phyloP scores from a whole-genome alignment of 345 rosid species.

The Boechera stricta region DNA sequence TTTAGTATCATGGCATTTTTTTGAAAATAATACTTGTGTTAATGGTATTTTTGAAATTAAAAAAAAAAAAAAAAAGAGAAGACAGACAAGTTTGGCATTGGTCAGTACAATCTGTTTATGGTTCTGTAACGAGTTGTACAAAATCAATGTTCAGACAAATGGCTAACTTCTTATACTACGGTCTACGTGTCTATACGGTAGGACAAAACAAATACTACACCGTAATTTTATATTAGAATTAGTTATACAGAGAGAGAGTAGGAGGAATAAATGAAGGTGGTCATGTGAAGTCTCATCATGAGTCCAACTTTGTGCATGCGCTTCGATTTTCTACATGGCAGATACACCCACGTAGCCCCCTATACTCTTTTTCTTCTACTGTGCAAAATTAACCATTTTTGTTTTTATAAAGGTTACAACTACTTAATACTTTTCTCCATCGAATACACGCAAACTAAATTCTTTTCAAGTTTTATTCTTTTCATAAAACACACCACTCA shows the following conservation, averaged over 20 bases:
- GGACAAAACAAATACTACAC: slow-evolving; percentile 10
- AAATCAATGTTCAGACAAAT: slow-evolving; percentile 33
- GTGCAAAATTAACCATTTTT: neutral
- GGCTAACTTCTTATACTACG: slow-evolving; percentile 29
- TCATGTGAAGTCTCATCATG: slow-evolving; percentile 52
- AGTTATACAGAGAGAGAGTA: neutral
- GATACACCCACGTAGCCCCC: slow-evolving; percentile 39
- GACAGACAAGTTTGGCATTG: slow-evolving; percentile 23
- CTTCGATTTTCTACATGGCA: slow-evolving; percentile 51
- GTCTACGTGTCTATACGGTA: slow-evolving; percentile 6
- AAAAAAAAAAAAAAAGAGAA: neutral
- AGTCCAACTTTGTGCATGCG: slow-evolving; percentile 54
- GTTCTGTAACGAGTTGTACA: slow-evolving; percentile 25
- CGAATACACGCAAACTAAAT: slow-evolving; percentile 26
- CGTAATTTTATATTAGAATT: neutral
- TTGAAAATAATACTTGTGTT: too few species aligned
- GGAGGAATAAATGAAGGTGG: slow-evolving; percentile 37
- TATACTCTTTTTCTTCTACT: neutral
- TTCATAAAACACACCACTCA: slow-evolving; percentile 36
- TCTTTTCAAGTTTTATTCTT: slow-evolving; percentile 37
- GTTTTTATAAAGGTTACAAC: neutral
- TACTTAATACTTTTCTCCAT: slow-evolving; percentile 22
- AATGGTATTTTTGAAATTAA: too few species aligned
- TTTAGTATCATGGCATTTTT: too few species aligned
- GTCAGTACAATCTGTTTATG: slow-evolving; percentile 24